Evolutionary conservation across 768 basidiomycete species (phyloP).

Genomic region (Panellus pusillus): DNA sequence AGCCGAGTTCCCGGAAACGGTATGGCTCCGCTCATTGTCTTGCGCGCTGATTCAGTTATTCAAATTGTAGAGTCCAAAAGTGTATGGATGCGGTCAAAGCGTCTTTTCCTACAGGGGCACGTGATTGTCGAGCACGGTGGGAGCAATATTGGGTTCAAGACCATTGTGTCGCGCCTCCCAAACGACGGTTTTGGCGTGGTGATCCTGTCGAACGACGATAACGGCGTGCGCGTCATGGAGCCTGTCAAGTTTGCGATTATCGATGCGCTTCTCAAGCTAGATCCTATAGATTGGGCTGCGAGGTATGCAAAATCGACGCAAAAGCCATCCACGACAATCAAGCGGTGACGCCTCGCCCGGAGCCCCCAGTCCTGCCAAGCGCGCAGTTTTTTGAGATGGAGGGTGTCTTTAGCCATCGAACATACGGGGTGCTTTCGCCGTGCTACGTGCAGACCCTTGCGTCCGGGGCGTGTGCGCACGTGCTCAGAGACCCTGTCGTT

Average conservation of each 20-base stretch:
- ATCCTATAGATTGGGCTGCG: conserved; percentile 38
- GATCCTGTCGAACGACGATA: conserved; percentile 41
- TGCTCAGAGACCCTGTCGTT: conserved; percentile 27
- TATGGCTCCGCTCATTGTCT: conserved; percentile 21
- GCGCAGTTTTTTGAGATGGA: conserved; percentile 26
- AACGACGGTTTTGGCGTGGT: conserved; percentile 38
- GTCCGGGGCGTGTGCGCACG: conserved; percentile 20
- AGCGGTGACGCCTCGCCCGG: conserved; percentile 25
- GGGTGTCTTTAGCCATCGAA: conserved; percentile 33
- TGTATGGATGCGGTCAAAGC: conserved; percentile 42
- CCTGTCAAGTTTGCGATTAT: conserved; percentile 39
- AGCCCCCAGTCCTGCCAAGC: conserved; percentile 24
- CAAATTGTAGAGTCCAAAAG: conserved; percentile 33
- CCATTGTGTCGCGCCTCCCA: conserved; percentile 21
- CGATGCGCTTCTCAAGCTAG: conserved; percentile 35
- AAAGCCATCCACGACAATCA: conserved; percentile 24
- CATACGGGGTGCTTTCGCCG: conserved; percentile 36
- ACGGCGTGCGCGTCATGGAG: conserved; percentile 34
- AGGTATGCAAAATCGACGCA: conserved; percentile 33
- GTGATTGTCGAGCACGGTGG: conserved; percentile 47
- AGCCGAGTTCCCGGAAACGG: conserved; percentile 36
- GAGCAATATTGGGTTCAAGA: conserved; percentile 38
- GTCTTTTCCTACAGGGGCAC: conserved; percentile 38
- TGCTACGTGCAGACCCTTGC: conserved; percentile 29
- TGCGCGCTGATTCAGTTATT: background rate